Conservation (phyloP, 129 eudicot genomes). For the Lactuca sativa region DNA sequence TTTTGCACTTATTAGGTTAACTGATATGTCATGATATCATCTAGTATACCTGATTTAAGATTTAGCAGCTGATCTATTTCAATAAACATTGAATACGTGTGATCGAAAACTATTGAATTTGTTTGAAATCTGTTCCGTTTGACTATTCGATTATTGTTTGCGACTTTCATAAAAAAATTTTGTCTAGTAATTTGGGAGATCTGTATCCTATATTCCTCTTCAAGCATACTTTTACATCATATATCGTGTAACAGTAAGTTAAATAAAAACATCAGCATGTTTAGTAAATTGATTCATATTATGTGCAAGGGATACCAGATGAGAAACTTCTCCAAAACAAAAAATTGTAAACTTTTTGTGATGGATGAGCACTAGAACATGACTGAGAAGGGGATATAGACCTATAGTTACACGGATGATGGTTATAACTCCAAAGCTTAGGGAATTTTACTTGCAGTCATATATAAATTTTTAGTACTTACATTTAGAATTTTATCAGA, state of each 20-base stretch:
- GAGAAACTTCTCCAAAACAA: slow-evolving; percentile 2
- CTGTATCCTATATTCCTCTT: background rate
- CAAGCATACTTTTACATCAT: slow-evolving; percentile 7
- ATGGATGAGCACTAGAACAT: slow-evolving; percentile 7
- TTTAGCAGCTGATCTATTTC: slow-evolving; percentile 7
- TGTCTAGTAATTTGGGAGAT: slow-evolving; percentile 8
- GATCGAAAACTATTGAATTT: background rate
- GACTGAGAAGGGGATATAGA: background rate
- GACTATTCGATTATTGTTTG: background rate
- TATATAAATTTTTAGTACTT: background rate
- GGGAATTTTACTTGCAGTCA: background rate
- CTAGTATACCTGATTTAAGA: background rate
- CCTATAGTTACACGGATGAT: background rate
- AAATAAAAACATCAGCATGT: slow-evolving; percentile 8
- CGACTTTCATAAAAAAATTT: background rate
- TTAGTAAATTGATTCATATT: slow-evolving; percentile 1
- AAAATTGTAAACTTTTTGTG: background rate
- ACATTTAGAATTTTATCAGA: background rate
- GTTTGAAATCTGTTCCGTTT: background rate
- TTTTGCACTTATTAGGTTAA: slow-evolving; percentile 11
- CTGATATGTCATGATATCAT: slow-evolving; percentile 7
- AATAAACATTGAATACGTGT: slow-evolving; percentile 6
- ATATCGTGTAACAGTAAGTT: background rate
- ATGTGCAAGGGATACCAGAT: background rate
- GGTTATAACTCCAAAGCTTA: background rate